Evolutionary conservation across 2,329 filamentous ascomycete genomes (phyloP).

Genomic region (Byssoonygena ceratinophila): DNA sequence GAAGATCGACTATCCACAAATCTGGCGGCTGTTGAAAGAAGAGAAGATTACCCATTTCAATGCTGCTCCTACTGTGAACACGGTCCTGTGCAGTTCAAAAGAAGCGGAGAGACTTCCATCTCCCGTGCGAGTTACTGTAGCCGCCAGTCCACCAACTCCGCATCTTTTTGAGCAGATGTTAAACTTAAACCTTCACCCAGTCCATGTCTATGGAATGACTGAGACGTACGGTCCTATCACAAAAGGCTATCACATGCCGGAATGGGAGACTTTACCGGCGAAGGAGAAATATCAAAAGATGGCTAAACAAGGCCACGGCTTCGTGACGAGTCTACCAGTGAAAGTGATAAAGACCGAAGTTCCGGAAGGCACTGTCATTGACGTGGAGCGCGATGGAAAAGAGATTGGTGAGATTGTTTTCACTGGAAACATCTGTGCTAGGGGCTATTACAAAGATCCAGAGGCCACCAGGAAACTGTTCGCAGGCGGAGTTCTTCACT

Average conservation of each 20-base stretch:
- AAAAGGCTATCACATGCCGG: constrained; percentile 77
- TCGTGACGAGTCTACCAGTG: constrained; percentile 68
- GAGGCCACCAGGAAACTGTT: constrained; percentile 81
- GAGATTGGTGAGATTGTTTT: constrained; percentile 82
- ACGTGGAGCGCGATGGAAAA: constrained; percentile 59
- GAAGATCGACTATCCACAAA: constrained; percentile 88
- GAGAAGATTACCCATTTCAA: constrained; percentile 91
- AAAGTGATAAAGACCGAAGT: constrained; percentile 73
- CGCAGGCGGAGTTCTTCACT: constrained; percentile 74
- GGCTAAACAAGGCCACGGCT: constrained; percentile 89
- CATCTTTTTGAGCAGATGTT: constrained; percentile 93
- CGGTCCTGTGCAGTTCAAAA: constrained; percentile 68
- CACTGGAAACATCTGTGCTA: constrained; percentile 79
- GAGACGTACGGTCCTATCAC: constrained; percentile 95
- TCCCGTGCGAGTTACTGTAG: constrained; percentile 78
- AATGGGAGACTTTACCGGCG: constrained; percentile 63
- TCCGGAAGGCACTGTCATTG: constrained; percentile 53
- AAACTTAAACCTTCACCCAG: constrained; percentile 70
- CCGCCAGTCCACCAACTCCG: constrained; percentile 78
- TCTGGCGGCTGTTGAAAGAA: constrained; percentile 79
- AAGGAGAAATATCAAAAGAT: constrained; percentile 78
- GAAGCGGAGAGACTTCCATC: constrained; percentile 60
- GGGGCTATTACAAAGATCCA: constrained; percentile 82
- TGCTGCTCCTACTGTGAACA: constrained; percentile 93
- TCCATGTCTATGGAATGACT: constrained; percentile 81